These are phyloP conservation scores for Hyphodiscus hymeniophilus DNA, from an alignment of 495 filamentous ascomycete genomes.

Conservation along the genomic window DNA sequence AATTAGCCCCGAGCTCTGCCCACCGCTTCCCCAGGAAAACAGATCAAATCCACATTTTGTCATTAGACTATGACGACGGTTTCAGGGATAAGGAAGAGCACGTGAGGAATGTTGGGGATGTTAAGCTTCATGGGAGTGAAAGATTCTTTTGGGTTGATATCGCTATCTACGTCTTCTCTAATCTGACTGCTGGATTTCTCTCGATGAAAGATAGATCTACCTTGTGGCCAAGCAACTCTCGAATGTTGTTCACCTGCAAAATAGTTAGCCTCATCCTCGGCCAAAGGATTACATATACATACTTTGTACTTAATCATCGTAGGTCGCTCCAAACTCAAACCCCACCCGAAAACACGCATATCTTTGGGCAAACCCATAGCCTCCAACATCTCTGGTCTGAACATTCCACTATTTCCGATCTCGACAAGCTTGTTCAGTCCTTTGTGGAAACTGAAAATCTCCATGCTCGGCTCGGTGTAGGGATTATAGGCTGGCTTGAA, in stretches of 20 bases:
- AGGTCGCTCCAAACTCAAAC: conserved; percentile 81
- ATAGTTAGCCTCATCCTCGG: conserved; percentile 7
- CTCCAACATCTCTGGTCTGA: conserved; percentile 87
- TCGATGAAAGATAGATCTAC: conserved; percentile 77
- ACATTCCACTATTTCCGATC: conserved; percentile 98
- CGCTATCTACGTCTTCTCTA: conserved; percentile 47
- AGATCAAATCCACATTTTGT: too few relatives aligned
- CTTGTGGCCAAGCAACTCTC: conserved; percentile 78
- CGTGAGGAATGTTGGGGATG: too few relatives aligned
- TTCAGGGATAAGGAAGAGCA: too few relatives aligned
- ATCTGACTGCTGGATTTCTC: conserved; percentile 70
- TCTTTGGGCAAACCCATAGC: conserved; percentile 79
- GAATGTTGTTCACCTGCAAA: conserved; percentile 51
- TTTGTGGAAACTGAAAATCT: conserved; percentile 89
- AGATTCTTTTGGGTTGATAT: conserved; percentile 1
- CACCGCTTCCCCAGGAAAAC: too few relatives aligned
- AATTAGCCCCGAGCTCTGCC: too few relatives aligned
- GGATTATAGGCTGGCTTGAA: conserved; percentile 99
- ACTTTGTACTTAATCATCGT: conserved; percentile 97
- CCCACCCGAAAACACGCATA: conserved; percentile 86
- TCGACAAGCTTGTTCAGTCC: conserved; percentile 89
- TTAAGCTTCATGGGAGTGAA: neutral
- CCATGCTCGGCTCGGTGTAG: conserved; percentile 97
- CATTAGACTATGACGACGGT: too few relatives aligned
- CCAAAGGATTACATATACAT: conserved; percentile 11